phyloP scores from a whole-genome alignment of 345 rosid genomes.

The Eucalyptus sp. region DNA sequence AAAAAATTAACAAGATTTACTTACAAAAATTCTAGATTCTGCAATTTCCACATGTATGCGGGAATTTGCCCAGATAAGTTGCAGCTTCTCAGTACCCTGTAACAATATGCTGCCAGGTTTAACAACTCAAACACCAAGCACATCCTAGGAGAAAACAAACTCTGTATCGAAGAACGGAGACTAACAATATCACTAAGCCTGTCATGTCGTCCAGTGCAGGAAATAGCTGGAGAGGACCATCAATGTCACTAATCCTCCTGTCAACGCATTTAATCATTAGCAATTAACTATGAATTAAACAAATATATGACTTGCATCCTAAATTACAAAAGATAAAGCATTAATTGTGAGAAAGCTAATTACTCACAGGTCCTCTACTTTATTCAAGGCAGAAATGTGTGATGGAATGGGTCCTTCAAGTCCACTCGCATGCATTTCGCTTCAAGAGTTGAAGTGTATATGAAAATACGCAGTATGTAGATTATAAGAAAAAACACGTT shows the following conservation, averaged over 20 bases:
- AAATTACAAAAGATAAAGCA: neutral
- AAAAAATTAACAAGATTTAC: neutral
- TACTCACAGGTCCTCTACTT: constrained; percentile 29
- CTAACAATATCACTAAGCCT: constrained; percentile 21
- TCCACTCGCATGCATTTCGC: constrained; percentile 49
- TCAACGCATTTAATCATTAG: neutral
- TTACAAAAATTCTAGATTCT: constrained; percentile 6
- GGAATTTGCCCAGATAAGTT: constrained; percentile 25
- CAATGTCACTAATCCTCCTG: constrained; percentile 45
- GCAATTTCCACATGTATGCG: neutral
- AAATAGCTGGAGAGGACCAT: constrained; percentile 21
- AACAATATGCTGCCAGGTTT: neutral
- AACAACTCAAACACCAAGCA: neutral
- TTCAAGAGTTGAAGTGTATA: constrained; percentile 3
- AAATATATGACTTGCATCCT: neutral
- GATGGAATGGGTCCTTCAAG: constrained; percentile 47
- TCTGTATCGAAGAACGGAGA: neutral
- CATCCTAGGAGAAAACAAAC: neutral
- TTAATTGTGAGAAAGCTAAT: neutral
- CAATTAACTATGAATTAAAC: neutral
- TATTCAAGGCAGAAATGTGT: constrained; percentile 13
- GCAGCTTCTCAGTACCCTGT: constrained; percentile 30
- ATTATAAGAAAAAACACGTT: neutral
- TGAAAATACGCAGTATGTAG: neutral
- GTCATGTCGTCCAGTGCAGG: constrained; percentile 13